These are phyloP conservation scores for Acanthamoeba triangularis DNA, from an alignment of 208 protist species.

Conservation along the genomic window DNA sequence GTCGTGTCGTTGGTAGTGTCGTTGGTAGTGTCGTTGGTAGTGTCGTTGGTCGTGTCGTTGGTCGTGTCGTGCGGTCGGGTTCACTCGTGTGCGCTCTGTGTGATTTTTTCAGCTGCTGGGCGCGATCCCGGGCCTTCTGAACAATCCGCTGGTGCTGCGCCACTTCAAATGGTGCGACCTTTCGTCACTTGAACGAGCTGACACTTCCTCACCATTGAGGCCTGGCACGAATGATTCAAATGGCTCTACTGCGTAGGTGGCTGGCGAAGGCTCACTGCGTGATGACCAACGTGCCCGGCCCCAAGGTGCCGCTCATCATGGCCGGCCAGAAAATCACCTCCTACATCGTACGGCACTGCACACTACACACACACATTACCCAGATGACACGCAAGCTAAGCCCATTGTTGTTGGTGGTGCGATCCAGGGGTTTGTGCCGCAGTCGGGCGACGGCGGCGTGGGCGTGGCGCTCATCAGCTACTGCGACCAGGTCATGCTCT, in stretches of 20 bases:
- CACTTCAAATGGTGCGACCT: constrained; percentile 36
- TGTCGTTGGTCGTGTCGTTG: neutral
- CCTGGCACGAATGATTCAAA: too few species aligned
- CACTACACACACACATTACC: neutral
- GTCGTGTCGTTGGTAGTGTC: neutral
- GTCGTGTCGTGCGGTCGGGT: neutral
- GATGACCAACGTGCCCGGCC: constrained; percentile 52
- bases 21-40: neutral
- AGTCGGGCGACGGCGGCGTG: constrained; percentile 32
- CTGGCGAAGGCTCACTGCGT: neutral
- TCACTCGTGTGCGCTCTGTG: too few species aligned
- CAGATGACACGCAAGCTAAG: too few species aligned
- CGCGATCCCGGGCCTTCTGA: constrained; percentile 4
- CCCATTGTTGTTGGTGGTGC: too few species aligned
- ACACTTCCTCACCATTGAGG: too few species aligned
- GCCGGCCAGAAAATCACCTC: constrained; percentile 28
- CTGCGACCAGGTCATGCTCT: constrained; percentile 57
- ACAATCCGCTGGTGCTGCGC: neutral
- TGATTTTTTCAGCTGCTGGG: neutral
- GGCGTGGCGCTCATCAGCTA: constrained; percentile 57
- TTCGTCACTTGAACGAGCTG: too few species aligned
- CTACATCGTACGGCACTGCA: neutral
- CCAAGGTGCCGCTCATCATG: constrained; percentile 48
- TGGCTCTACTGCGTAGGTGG: too few species aligned
- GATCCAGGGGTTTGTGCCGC: neutral